Percentiles rank a stretch among this genome's conserved stretches.
Conservation (phyloP, 2,329 filamentous ascomycete genomes). For the Saccharata proteae region DNA sequence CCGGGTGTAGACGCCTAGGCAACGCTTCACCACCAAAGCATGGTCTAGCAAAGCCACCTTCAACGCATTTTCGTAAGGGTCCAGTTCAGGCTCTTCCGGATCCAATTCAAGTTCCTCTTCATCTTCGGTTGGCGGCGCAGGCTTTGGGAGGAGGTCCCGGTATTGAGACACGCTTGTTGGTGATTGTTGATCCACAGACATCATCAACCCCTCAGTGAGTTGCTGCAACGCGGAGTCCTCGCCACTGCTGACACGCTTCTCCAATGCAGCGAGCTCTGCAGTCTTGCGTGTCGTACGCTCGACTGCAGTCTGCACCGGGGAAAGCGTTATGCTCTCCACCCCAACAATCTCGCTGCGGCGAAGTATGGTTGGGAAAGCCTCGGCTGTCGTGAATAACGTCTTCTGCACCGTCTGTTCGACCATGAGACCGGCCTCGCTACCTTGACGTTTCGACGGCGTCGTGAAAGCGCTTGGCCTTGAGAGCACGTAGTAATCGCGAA, state of each 20-base stretch:
- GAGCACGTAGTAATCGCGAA: slow-evolving; percentile 76
- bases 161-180: slow-evolving; percentile 72
- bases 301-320: slow-evolving; percentile 73
- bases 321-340: slow-evolving; percentile 52
- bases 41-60: slow-evolving; percentile 81
- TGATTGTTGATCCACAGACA: slow-evolving; percentile 62
- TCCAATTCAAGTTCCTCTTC: slow-evolving; percentile 31
- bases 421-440: slow-evolving; percentile 50
- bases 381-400: slow-evolving; percentile 67
- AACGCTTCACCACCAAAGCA: slow-evolving; percentile 74
- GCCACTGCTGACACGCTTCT: slow-evolving; percentile 60
- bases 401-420: slow-evolving; percentile 79
- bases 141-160: slow-evolving; percentile 55
- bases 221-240: slow-evolving; percentile 57
- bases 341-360: slow-evolving; percentile 74
- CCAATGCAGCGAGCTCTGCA: slow-evolving; percentile 64
- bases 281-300: slow-evolving; percentile 88
- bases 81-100: slow-evolving; percentile 28
- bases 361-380: slow-evolving; percentile 83
- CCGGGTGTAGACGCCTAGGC: slow-evolving; percentile 56
- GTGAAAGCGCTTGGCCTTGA: slow-evolving; percentile 70
- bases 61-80: slow-evolving; percentile 62
- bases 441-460: slow-evolving; percentile 59
- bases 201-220: slow-evolving; percentile 62
- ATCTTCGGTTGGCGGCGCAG: slow-evolving; percentile 17